Conservation (phyloP, 2,329 filamentous ascomycete genomes). For the Zelopaecilomyces penicillatus region DNA sequence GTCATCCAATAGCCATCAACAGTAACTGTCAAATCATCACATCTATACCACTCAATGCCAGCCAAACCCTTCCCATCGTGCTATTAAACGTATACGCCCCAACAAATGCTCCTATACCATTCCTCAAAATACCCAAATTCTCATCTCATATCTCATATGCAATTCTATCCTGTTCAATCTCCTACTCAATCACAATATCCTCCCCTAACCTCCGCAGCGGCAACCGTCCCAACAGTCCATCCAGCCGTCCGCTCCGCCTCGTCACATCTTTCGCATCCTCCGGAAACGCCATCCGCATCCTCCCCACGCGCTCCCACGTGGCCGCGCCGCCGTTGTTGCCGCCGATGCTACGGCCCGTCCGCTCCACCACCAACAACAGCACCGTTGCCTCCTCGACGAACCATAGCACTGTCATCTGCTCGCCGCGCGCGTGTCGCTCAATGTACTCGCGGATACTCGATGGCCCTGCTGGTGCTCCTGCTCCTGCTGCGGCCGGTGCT, state of each 20-base stretch:
- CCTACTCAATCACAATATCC: slow-evolving; percentile 25
- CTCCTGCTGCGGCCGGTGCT: slow-evolving; percentile 10
- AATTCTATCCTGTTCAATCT: too few species aligned
- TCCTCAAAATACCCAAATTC: too few species aligned
- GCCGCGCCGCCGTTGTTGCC: not conserved
- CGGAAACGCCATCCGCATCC: slow-evolving; percentile 27
- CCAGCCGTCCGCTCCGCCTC: slow-evolving; percentile 20
- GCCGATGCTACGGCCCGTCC: slow-evolving; percentile 8
- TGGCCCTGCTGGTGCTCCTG: slow-evolving; percentile 7
- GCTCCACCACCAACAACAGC: slow-evolving; percentile 26
- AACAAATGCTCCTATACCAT: too few species aligned
- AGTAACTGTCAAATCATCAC: too few species aligned
- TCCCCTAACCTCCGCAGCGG: slow-evolving; percentile 24
- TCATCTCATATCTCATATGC: too few species aligned
- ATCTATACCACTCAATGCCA: too few species aligned
- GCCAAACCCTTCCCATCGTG: too few species aligned
- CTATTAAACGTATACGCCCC: too few species aligned
- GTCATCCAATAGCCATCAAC: too few species aligned
- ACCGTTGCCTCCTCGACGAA: slow-evolving; percentile 26
- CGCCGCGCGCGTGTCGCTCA: slow-evolving; percentile 23
- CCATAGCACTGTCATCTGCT: slow-evolving; percentile 29
- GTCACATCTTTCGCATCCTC: slow-evolving; percentile 25
- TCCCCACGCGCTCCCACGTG: slow-evolving; percentile 25
- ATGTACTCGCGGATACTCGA: slow-evolving; percentile 25
- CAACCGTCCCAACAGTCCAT: slow-evolving; percentile 23